Evolutionary conservation across 352 stramenopile genomes (phyloP), one percentile per base, ranked within the genome.

Genomic region (Globisporangium heterothallicum): DNA sequence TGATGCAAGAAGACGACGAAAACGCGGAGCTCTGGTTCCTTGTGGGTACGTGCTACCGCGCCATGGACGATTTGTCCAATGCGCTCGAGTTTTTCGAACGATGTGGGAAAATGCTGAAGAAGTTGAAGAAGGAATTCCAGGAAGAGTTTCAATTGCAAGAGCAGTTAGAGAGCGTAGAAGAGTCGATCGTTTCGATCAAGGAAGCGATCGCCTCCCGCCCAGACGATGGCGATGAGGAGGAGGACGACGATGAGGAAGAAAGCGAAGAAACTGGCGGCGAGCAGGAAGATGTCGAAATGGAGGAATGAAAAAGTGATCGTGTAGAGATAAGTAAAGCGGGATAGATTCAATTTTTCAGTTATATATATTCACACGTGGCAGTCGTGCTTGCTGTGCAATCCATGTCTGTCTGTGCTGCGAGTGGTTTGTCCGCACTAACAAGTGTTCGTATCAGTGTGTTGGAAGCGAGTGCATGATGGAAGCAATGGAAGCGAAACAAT

Each of bases 1-100:
- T 94, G 45, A 88, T 95, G 78, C 78, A 94, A 57, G 85, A 95
- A 45, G 85, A 95, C 53, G 85, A 95, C 56, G 82, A 94, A 45
- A 93, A 94, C 56, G 85, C 84, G 14, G 85, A 95, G 68, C 64
- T 95, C 40, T 95, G 85, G 85, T 94, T 94, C 59, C 72, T 95
- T 19, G 77, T 95, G 13, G 85, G 71, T 27, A 92, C 83, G 56
- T 94, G 85, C 63, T 92, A 95, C 56, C 86, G 84, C 16, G 83
- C 78, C 0, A 84, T 93, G 71, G 85, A 92, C 51, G 81, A 95
- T 49, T 65, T 90, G 35, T 38, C 64, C n/a, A 82, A 75, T 25
- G 76, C 85, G 30, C 73, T 94, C 34, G 85, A 95, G 66, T 95
- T 91, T 61, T 88, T 94, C 25, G 71, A 94, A 49, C 86, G 85